Conservation (phyloP, 2,329 filamentous ascomycete genomes). For the Ascochyta viciae-villosae region DNA sequence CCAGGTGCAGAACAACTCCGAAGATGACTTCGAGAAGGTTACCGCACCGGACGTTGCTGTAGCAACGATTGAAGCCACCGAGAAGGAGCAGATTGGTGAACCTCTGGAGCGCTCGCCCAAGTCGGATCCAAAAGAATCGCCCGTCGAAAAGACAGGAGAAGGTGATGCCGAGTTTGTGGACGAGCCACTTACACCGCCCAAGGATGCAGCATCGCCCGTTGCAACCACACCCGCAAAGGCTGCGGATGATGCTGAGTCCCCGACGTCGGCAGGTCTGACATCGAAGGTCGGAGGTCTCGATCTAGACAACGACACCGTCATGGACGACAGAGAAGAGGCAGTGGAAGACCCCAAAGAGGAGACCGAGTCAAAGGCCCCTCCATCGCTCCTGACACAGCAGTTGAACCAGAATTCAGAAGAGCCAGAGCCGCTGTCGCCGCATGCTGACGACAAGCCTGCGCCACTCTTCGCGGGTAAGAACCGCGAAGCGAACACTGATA, state of each 20-base stretch:
- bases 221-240: conserved; percentile 29
- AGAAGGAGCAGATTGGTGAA: conserved; percentile 51
- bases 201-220: conserved; percentile 31
- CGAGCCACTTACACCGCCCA: conserved; percentile 71
- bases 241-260: conserved; percentile 50
- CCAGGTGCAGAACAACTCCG: conserved; percentile 80
- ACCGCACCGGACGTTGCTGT: conserved; percentile 71
- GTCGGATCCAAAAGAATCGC: conserved; percentile 47
- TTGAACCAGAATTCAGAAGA: conserved; percentile 41
- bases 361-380: conserved; percentile 39
- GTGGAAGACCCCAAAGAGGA: conserved; percentile 28
- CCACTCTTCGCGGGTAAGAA: conserved; percentile 65
- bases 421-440: conserved; percentile 54
- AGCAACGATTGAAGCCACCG: conserved; percentile 66
- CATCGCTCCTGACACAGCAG: conserved; percentile 53
- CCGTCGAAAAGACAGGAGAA: conserved; percentile 31
- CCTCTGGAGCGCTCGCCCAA: conserved; percentile 52
- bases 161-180: conserved; percentile 77
- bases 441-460: conserved; percentile 72
- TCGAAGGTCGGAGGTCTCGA: conserved; percentile 64
- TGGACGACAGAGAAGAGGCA: conserved; percentile 46
- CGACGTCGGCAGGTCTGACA: conserved; percentile 61
- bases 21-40: conserved; percentile 96
- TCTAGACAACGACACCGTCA: conserved; percentile 65
- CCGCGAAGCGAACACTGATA: conserved; percentile 36